phyloP scores from a whole-genome alignment of 2,329 filamentous ascomycete species.

The Penicillium sp. region DNA sequence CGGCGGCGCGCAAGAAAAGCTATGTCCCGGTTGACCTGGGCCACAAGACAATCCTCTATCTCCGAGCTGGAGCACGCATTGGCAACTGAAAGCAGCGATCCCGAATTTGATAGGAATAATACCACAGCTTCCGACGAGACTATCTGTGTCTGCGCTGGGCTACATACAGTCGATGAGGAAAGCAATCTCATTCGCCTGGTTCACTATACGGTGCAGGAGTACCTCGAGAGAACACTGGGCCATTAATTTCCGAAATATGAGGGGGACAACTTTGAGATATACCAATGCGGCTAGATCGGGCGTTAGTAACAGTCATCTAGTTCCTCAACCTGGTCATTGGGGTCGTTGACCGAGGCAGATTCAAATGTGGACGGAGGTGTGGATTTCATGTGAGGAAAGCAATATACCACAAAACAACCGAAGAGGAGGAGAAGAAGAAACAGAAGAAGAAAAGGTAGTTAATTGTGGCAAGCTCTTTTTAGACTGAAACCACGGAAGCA shows the following conservation, averaged over 20 bases:
- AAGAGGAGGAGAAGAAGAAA: too few species aligned
- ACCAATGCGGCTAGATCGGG: too few species aligned
- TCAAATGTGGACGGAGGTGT: too few species aligned
- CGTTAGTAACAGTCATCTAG: too few species aligned
- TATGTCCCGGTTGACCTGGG: constrained; percentile 45
- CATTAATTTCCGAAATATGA: constrained; percentile 9
- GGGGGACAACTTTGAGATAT: not conserved
- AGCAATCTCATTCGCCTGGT: constrained; percentile 34
- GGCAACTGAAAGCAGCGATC: constrained; percentile 30
- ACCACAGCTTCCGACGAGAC: constrained; percentile 29
- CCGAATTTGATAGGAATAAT: constrained; percentile 37
- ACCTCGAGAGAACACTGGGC: constrained; percentile 22
- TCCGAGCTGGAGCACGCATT: constrained; percentile 47
- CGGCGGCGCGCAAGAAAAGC: constrained; percentile 39
- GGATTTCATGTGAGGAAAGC: too few species aligned
- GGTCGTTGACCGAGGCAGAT: too few species aligned
- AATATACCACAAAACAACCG: too few species aligned
- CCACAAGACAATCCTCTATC: constrained; percentile 34
- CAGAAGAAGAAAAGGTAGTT: too few species aligned
- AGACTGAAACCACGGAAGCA: too few species aligned
- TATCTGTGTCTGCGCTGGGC: constrained; percentile 31
- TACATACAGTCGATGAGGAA: constrained; percentile 33
- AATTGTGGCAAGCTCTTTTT: too few species aligned
- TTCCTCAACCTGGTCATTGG: too few species aligned
- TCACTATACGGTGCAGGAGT: constrained; percentile 36